Conservation (phyloP, 164 flowering plant species). For the Euptelea pleiosperma region DNA sequence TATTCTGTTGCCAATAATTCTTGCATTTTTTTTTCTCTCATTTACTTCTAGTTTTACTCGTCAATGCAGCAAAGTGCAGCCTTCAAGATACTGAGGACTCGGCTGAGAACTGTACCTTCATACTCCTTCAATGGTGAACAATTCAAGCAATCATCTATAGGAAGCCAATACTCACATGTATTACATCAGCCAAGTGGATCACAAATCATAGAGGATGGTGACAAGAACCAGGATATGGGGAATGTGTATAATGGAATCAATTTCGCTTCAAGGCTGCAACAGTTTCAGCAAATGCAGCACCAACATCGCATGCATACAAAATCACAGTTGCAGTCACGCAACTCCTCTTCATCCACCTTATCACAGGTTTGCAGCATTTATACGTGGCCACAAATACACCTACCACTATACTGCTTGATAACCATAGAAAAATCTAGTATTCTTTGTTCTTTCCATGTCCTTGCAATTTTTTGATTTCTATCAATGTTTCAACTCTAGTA, state of each 20-base stretch:
- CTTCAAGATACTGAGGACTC: constrained; percentile 75
- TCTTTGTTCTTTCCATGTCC: neutral
- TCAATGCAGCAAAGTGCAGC: constrained; percentile 92
- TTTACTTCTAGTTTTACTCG: constrained; percentile 7
- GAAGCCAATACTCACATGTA: constrained; percentile 20
- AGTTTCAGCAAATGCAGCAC: constrained; percentile 71
- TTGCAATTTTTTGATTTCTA: no score
- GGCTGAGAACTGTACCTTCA: constrained; percentile 78
- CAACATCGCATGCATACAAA: constrained; percentile 62
- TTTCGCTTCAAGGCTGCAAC: constrained; percentile 60
- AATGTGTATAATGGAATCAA: constrained; percentile 57
- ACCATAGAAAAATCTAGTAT: no score
- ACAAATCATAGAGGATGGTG: constrained; percentile 51
- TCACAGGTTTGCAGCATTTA: constrained; percentile 41
- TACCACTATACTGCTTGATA: no score
- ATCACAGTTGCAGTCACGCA: constrained; percentile 41
- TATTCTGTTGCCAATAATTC: no score
- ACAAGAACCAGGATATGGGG: constrained; percentile 36
- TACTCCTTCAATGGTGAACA: constrained; percentile 59
- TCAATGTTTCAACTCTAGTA: no score
- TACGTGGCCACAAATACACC: neutral
- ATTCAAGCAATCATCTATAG: constrained; percentile 25
- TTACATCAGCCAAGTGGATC: constrained; percentile 21
- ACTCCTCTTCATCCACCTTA: constrained; percentile 31
- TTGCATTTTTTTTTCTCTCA: neutral